Evolutionary conservation across 176 grass and related monocot species (phyloP).

Genomic region (Saccharum spontaneum): DNA sequence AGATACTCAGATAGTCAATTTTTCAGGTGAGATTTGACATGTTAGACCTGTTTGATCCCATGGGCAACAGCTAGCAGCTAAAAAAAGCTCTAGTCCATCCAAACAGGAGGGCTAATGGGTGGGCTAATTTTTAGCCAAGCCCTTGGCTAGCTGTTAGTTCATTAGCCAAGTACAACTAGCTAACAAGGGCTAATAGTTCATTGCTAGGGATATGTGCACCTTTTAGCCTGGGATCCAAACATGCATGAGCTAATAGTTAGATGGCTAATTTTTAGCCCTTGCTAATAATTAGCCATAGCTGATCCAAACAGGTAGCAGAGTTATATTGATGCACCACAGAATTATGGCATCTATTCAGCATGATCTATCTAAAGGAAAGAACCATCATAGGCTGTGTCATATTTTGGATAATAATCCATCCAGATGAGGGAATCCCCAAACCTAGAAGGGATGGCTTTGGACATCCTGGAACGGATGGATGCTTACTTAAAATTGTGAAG

Average conservation of each 20-base stretch:
- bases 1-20: not conserved
- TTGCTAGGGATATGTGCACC: not conserved
- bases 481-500: not conserved
- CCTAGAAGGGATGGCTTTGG: not conserved
- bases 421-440: not conserved
- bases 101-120: not conserved
- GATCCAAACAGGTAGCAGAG: not conserved
- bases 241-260: not conserved
- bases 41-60: not conserved
- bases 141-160: not conserved
- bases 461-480: not conserved
- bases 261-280: not conserved
- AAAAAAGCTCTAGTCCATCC: not conserved
- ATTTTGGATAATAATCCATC: not conserved
- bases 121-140: not conserved
- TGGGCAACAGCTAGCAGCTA: not conserved
- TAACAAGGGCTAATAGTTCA: not conserved
- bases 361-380: constrained; percentile 13
- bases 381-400: not conserved
- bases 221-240: not conserved
- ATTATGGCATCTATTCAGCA: not conserved
- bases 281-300: not conserved
- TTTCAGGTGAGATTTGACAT: not conserved
- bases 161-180: not conserved
- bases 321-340: not conserved